A percentile compares a stretch with the other conserved stretches of the same genome.
Evolutionary conservation across 441 rosid genomes (phyloP).

Genomic region (Geranium incanum): DNA sequence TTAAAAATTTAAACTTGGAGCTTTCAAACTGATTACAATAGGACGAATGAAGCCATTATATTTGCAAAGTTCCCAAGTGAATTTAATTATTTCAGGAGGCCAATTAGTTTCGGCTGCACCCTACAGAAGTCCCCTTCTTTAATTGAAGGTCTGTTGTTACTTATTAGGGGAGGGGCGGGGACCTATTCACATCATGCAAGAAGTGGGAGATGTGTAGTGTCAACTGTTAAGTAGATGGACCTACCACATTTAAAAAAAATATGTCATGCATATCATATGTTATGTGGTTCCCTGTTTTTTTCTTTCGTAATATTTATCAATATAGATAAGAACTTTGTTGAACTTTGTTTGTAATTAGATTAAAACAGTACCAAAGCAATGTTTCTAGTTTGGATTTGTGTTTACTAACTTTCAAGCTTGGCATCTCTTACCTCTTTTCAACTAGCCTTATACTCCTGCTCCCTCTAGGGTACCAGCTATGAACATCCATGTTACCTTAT

Average conservation of each 20-base stretch:
- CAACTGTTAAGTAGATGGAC: not conserved
- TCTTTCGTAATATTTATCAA: not conserved
- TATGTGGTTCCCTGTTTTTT: not conserved
- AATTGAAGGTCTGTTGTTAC: not conserved
- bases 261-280: constrained; percentile 2
- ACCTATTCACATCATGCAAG: not conserved
- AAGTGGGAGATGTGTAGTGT: not conserved
- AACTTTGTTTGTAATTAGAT: not conserved
- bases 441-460: not conserved
- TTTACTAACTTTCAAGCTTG: not conserved
- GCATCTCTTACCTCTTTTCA: not conserved
- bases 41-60: not conserved
- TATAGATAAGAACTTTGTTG: not conserved
- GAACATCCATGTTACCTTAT: not conserved
- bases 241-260: not conserved
- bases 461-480: not conserved
- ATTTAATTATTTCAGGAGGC: not conserved
- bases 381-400: not conserved
- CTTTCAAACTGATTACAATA: not conserved
- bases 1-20: not conserved
- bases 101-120: not conserved
- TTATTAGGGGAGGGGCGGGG: not conserved
- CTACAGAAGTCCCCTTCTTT: no score
- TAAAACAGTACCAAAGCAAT: not conserved
- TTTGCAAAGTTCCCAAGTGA: not conserved